Conservation (phyloP, 2,329 filamentous ascomycete species). For the Paracorniculantispora psalliotae region DNA sequence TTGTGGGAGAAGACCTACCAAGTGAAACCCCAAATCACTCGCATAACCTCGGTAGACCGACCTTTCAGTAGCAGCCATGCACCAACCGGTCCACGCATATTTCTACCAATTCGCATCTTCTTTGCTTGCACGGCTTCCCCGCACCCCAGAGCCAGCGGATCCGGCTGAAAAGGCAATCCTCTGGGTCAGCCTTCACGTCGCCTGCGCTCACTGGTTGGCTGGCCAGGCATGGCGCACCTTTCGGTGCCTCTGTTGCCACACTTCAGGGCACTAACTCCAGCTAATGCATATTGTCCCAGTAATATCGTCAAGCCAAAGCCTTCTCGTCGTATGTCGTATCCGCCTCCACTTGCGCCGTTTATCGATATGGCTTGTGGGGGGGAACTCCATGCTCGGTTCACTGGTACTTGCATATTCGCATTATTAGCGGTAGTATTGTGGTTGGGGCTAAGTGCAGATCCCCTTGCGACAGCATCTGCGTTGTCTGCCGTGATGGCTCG, state of each 20-base stretch:
- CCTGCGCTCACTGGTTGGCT: background rate
- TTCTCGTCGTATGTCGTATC: slow-evolving; percentile 10
- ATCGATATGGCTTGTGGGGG: background rate
- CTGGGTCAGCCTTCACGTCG: background rate
- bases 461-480: background rate
- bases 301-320: background rate
- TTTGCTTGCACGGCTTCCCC: slow-evolving; percentile 5
- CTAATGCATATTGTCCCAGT: background rate
- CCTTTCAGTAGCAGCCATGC: too few species aligned
- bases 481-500: background rate
- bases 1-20: too few species aligned
- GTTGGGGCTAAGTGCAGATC: background rate
- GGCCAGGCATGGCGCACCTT: background rate
- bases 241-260: background rate
- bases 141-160: slow-evolving; percentile 5
- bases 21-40: background rate
- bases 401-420: too few species aligned
- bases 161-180: background rate
- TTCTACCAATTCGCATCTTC: background rate
- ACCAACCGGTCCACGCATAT: background rate
- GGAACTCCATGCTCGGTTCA: too few species aligned
- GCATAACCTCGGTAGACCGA: slow-evolving; percentile 4
- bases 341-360: slow-evolving; percentile 8
- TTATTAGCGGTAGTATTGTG: too few species aligned
- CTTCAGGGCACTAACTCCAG: background rate